A percentile compares a stretch with the other conserved stretches of the same genome.
phyloP scores from a whole-genome alignment of 495 filamentous ascomycete genomes.

The Lasiosphaeria hispida region DNA sequence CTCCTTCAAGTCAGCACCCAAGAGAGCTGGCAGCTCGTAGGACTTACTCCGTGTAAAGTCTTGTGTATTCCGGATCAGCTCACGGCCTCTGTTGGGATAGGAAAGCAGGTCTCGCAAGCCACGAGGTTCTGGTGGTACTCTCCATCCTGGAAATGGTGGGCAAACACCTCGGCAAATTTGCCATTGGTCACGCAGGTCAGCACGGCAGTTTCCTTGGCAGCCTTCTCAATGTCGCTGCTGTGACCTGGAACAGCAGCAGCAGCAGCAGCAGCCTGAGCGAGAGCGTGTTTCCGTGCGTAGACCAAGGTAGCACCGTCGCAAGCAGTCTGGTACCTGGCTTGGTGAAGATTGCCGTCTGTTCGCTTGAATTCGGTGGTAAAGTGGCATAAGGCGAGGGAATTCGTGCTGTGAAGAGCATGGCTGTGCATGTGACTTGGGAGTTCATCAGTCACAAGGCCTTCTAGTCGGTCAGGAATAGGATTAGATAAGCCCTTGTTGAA shows the following conservation, averaged over 20 bases:
- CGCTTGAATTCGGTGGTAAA: conserved; percentile 8
- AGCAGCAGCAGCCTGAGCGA: conserved; percentile 1
- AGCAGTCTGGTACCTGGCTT: conserved; percentile 4
- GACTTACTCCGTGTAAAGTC: conserved; percentile 8
- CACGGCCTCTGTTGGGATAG: no score
- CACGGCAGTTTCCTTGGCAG: conserved; percentile 6
- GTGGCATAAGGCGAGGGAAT: conserved; percentile 6
- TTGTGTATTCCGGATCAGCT: no score
- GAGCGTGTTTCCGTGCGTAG: conserved; percentile 8
- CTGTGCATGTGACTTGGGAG: conserved; percentile 5
- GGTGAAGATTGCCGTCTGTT: conserved; percentile 3
- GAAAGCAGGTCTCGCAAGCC: no score
- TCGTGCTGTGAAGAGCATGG: conserved; percentile 2
- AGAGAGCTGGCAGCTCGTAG: conserved; percentile 5
- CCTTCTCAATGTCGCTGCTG: conserved; percentile 3
- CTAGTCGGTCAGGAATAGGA: not conserved
- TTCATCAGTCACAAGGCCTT: not conserved
- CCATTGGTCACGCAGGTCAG: conserved; percentile 10
- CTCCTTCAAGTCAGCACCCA: conserved; percentile 1
- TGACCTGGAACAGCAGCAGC: no score
- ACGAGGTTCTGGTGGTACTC: no score
- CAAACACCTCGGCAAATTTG: not conserved
- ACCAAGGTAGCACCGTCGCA: conserved; percentile 10
- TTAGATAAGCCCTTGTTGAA: conserved; percentile 11
- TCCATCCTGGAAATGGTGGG: no score